Percentiles rank a stretch among this genome's conserved stretches.
Conservation (phyloP, 176 grass and related monocot genomes). For the Poa pratensis region DNA sequence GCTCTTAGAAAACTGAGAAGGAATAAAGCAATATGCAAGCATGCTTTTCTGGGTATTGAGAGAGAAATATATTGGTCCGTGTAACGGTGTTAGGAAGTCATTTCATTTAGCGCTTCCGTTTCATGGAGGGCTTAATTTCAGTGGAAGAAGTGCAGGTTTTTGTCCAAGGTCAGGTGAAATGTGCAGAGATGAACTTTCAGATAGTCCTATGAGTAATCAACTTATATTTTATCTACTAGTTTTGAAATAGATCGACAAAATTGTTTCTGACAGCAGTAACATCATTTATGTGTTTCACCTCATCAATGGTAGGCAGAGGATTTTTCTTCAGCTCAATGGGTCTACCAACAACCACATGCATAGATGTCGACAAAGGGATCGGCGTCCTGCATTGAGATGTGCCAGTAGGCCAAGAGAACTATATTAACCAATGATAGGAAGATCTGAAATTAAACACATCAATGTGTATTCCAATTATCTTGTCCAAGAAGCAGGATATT, state of each 20-base stretch:
- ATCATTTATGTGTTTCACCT: slow-evolving; percentile 49
- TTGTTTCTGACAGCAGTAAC: background rate
- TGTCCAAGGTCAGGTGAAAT: background rate
- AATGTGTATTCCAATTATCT: slow-evolving; percentile 28
- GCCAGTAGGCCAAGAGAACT: background rate
- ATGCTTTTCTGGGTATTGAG: background rate
- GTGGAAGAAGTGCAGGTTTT: background rate
- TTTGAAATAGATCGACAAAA: slow-evolving; percentile 4
- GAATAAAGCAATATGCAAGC: background rate
- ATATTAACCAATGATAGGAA: no score
- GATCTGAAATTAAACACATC: background rate
- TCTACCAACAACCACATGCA: slow-evolving; percentile 89
- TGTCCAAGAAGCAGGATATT: slow-evolving; percentile 9
- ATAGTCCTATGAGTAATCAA: background rate
- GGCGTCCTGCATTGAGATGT: slow-evolving; percentile 65
- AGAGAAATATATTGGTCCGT: background rate
- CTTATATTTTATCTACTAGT: background rate
- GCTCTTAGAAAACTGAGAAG: background rate
- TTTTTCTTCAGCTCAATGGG: slow-evolving; percentile 74
- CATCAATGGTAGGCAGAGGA: slow-evolving; percentile 71
- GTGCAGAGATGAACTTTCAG: background rate
- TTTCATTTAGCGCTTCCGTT: background rate
- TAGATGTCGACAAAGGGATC: slow-evolving; percentile 67
- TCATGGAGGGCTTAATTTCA: background rate
- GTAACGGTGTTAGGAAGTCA: background rate